Evolutionary conservation across 2,329 filamentous ascomycete species (phyloP), one percentile per base, ranked within the genome.

Genomic region (Aspergillus caelatus): DNA sequence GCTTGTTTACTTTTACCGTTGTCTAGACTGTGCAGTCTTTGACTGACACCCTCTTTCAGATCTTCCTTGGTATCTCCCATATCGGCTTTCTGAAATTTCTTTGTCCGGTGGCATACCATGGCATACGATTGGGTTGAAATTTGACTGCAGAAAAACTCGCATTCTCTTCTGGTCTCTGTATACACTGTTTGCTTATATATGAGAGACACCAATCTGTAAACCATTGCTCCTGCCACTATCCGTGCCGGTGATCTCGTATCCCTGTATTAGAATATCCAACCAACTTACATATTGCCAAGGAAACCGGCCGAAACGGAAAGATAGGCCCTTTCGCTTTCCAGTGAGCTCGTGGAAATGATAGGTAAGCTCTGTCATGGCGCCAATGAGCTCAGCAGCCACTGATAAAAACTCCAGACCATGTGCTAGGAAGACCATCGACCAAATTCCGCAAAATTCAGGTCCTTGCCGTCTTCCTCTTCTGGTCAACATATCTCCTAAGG

Each of bases 401-500:
- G 41, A 57, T 39, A 59, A 62, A 64, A 26, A 6, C 30, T 46
- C 26, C 58, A 88, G 94, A 98, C 79, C 94, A 98, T 84, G 91
- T 97, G 62, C 84, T 98, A 56, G 94, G 94, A 67, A 89, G 93
- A 68, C 94, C 94, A 39, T 97, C 94, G 65, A 89, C 91, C 74
- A 92, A 94, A 81, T 97, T 96, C 73, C 89, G 94, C 67, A 93
- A 96, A 74, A 89, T 96, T 57, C 94, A 98, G 78, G 93, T 99
- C 70, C 86, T 98, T 69, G 90, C 91, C 26, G 95, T 98, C 16
- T 85, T 98, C 61, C 89, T 91, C 0, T 95, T 98, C 75, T 99
- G 95, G 95, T 91, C 91, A 6, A 80, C 90, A 54, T 97, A 97
- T 76, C 82, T 97, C 32, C 86, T 90, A 73, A 89, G 86, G 91